Evolutionary conservation across 163 green algal species (phyloP), one percentile per base, ranked within the genome.

Genomic region (Volvox carteri): DNA sequence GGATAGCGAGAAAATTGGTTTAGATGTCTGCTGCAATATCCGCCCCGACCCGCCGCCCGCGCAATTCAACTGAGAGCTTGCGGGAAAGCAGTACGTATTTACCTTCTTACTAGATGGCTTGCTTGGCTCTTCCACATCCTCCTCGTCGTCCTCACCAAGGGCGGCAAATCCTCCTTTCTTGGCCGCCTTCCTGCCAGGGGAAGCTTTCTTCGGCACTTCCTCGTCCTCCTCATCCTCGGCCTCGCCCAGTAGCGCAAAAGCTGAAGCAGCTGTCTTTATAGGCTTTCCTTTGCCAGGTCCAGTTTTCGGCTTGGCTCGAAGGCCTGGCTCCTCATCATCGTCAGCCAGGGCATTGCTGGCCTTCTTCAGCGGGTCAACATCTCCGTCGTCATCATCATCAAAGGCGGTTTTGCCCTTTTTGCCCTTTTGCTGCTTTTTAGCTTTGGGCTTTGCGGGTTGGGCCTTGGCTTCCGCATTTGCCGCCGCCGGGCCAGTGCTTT

Each of bases 401-500:
- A 96, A 96, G 19, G 33, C 86, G 90, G 28, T 84, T 33, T 96
- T 95, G 4, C 79, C 90, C 90, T 96, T 95, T 78, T 96, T 94
- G 23, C 62, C 78, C 58, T 92, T 93, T 33, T 85, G 50, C 86
- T 93, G 92, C 68, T 91, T 91, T 65, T 93, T 93, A 4, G 42
- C 78, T 76, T 80, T 44, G 58, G 28, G 58, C 79, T 76, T 62
- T 37, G 74, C 78, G 35, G 84, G 86, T 62, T 77, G 72, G 87
- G 86, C 28, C 21, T 75, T 78, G 73, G 84, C 65, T 35, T 73
- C 74, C 4, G 21, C 72, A 67, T 14, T 85, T 83, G 79, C 75
- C 12, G 33, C 35, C 52, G 41, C 54, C 6, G 56, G 67, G 37
- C 76, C 72, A 18, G 28, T 76, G 33, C 67, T 75, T 52, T 91